These are phyloP conservation scores for Colletotrichum sp. DNA, from an alignment of 2,329 filamentous ascomycete genomes.

Conservation along the genomic window DNA sequence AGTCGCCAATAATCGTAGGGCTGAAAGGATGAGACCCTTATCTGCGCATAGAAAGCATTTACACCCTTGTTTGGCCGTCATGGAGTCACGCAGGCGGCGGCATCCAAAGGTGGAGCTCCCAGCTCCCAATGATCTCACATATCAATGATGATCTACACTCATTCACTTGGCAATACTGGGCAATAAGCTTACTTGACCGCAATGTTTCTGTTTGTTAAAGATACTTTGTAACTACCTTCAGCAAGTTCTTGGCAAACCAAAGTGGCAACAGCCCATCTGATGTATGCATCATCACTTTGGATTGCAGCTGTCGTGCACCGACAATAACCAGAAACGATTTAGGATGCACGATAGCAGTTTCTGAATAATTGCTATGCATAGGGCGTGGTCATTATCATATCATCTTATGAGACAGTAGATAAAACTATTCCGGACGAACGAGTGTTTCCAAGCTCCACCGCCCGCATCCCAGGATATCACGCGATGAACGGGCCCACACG, in stretches of 20 bases:
- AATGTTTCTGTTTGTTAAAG: not conserved
- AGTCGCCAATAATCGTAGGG: not conserved
- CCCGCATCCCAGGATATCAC: not conserved
- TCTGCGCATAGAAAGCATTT: not conserved
- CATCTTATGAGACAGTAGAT: not conserved
- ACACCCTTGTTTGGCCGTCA: not conserved
- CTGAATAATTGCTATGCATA: not conserved
- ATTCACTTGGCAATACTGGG: not conserved
- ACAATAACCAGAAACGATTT: not conserved
- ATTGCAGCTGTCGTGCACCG: not conserved
- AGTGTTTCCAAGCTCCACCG: not conserved
- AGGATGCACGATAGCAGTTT: not conserved
- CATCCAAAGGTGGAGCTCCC: not conserved
- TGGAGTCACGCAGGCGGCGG: not conserved
- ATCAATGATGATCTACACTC: not conserved
- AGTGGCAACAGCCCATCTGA: not conserved
- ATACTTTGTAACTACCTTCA: not conserved
- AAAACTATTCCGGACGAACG: constrained; percentile 1
- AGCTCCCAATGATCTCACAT: not conserved
- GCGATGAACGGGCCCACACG: not conserved
- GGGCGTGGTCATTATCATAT: not conserved
- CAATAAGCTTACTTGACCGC: not conserved
- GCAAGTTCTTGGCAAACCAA: not conserved
- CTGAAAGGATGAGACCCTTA: not conserved
- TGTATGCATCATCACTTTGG: not conserved